Base-by-base conservation (phyloP, 2,329 filamentous ascomycete genomes). In the Colletotrichum gloeosporioides region DNA sequence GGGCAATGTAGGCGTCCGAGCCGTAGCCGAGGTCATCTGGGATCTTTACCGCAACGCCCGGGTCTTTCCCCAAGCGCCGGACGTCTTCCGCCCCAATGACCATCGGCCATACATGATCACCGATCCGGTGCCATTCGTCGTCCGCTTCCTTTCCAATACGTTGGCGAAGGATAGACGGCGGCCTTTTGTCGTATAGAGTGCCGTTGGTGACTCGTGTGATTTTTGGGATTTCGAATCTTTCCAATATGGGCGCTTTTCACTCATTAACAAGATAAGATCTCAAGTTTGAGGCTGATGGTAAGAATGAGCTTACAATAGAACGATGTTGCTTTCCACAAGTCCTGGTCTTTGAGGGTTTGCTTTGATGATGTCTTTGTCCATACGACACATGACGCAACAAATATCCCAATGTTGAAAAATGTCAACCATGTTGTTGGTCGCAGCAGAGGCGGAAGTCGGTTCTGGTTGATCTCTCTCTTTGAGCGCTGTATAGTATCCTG, bases 1-100 rank as follows among this genome's bases (percentile, higher is more conserved):
- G 78, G 4, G 79, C 83, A 66, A 83, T 80, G 73, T 84, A 84
- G 5, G 80, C 82, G 36, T 84, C 81, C 22, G 75, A 31, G 2
- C 83, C 84, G 57, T 82, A 75, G 16, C 80, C 81, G 77, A 82
- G 84, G 27, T 78, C 77, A 9, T 76, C 69, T n/a, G 82, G 80
- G 8, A 80, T 81, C 69, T 80, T 81, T 59, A 79, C 80, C 3
- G 78, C 78, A 2, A 74, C 55, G 4, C 66, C 34, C 1, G 83
- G 83, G 65, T 85, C 81, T 65, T 84, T 83, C 9, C 81, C 82
- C 5, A 84, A 76, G 2, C 67, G 72, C 2, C 64, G 32, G 3
- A 73, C 64, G 57, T 69, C 64, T 8, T 12, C 64, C 18, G 25
- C 55, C 6, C 29, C 55, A 22, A 73, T 73, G 9, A 73, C 39